phyloP scores from a whole-genome alignment of 352 stramenopile genomes.

The Globisporangium nagaii region DNA sequence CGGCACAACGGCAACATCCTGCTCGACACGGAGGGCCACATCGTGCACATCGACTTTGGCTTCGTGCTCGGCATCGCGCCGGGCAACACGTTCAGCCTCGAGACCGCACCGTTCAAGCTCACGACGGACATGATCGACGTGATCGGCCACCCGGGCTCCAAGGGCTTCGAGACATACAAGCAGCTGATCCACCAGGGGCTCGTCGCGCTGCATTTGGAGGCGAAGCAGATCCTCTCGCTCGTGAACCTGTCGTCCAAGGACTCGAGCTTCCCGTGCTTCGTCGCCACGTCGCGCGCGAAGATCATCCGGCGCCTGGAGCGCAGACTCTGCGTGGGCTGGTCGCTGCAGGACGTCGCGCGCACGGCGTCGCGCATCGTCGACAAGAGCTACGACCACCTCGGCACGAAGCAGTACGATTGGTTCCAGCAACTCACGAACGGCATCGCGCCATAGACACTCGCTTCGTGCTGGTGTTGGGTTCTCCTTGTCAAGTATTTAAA shows the following conservation, averaged over 20 bases:
- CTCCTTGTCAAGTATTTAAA: constrained; percentile 5
- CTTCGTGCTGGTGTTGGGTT: neutral
- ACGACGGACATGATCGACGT: constrained; percentile 96
- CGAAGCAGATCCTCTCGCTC: constrained; percentile 89
- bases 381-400: constrained; percentile 69
- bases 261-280: constrained; percentile 94
- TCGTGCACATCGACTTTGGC: constrained; percentile 99
- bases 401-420: constrained; percentile 84
- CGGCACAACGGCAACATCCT: constrained; percentile 99
- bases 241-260: constrained; percentile 88
- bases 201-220: constrained; percentile 90
- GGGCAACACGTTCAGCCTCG: constrained; percentile 94
- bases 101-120: constrained; percentile 98
- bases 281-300: constrained; percentile 24
- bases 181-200: constrained; percentile 91
- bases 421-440: constrained; percentile 87
- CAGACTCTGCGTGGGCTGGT: constrained; percentile 52
- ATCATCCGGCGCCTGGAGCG: constrained; percentile 47
- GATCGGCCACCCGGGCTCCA: constrained; percentile 74
- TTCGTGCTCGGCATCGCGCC: constrained; percentile 97
- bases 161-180: constrained; percentile 89
- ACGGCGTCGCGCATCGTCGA: constrained; percentile 56
- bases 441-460: constrained; percentile 34
- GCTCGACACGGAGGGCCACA: constrained; percentile 91
- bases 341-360: constrained; percentile 43